These are phyloP conservation scores for Glaciozyma antarctica DNA, from an alignment of 768 basidiomycete species.

Conservation along the genomic window DNA sequence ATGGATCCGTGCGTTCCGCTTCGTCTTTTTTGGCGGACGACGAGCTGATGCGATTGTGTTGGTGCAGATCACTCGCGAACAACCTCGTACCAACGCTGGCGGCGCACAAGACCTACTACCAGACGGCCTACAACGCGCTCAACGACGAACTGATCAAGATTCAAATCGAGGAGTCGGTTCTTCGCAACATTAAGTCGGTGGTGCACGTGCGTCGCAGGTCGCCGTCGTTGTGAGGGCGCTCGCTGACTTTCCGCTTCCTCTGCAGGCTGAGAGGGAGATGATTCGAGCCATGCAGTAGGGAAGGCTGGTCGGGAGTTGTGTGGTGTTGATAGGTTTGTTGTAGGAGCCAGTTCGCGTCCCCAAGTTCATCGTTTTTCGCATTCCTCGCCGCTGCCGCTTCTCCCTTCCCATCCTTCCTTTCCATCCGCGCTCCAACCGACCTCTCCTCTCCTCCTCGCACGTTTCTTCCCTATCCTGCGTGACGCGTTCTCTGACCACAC, in stretches of 20 bases:
- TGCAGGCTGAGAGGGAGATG: not conserved
- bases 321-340: too few species aligned
- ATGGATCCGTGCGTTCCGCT: not conserved
- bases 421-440: too few species aligned
- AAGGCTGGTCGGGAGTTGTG: too few species aligned
- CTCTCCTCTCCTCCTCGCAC: too few species aligned
- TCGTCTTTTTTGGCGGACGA: not conserved
- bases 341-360: too few species aligned
- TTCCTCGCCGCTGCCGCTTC: too few species aligned
- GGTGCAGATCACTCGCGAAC: not conserved
- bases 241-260: not conserved
- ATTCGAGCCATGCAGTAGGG: not conserved
- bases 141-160: not conserved
- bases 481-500: too few species aligned
- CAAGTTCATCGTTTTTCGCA: too few species aligned
- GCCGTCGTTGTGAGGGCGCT: too few species aligned
- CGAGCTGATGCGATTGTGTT: not conserved
- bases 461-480: too few species aligned
- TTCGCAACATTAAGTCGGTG: not conserved
- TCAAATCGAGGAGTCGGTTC: not conserved
- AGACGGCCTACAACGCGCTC: slow-evolving; percentile 1
- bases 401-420: too few species aligned
- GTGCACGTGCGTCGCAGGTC: not conserved
- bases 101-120: not conserved
- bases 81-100: not conserved